Base-by-base conservation (phyloP, 2,329 filamentous ascomycete species). In the Neocatenulostroma microsporum region DNA sequence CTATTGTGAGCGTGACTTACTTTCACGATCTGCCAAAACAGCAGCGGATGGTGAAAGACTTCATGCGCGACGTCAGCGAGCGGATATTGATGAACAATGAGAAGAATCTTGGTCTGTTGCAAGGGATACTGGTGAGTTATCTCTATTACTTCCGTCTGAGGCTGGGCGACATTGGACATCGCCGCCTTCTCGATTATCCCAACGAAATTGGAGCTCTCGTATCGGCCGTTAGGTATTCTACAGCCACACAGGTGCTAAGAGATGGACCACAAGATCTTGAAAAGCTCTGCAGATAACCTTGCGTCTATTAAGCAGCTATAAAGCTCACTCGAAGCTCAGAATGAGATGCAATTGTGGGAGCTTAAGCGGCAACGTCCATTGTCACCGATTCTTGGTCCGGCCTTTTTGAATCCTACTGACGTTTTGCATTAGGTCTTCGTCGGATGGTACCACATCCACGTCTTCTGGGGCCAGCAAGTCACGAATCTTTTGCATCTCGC, bases 401-500 rank as follows among this genome's bases (percentile, higher is more conserved):
- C n/a, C n/a, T n/a, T n/a, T n/a, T n/a, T n/a, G n/a, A n/a, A n/a
- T n/a, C n/a, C n/a, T n/a, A n/a, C n/a, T n/a, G n/a, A n/a, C n/a
- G n/a, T n/a, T n/a, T n/a, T n/a, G n/a, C n/a, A n/a, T 6, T 11
- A 37, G 26, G 37, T 45, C 15, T 30, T 45, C 32, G 43, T 48
- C 23, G 40, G 34, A 14, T 48, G 46, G 46, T 56, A 53, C 38
- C 49, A 58, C 28, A 44, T 48, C 5, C 54, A 58, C 34, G 38
- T 57, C n/a, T 54, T 53, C 30, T 51, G 46, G 48, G 41, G 40
- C 17, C 48, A 50, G 13, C 54, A 58, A 29, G 40, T 46, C 2
- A 48, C 47, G 2, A 55, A 54, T 31, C 36, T 58, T 3, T 42
- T 57, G 1, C 48, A 56, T 18, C 45, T 58, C 2, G 54, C 53